Evolutionary conservation across 495 filamentous ascomycete genomes (phyloP), one percentile per base, ranked within the genome.

Genomic region (Halenospora varia): DNA sequence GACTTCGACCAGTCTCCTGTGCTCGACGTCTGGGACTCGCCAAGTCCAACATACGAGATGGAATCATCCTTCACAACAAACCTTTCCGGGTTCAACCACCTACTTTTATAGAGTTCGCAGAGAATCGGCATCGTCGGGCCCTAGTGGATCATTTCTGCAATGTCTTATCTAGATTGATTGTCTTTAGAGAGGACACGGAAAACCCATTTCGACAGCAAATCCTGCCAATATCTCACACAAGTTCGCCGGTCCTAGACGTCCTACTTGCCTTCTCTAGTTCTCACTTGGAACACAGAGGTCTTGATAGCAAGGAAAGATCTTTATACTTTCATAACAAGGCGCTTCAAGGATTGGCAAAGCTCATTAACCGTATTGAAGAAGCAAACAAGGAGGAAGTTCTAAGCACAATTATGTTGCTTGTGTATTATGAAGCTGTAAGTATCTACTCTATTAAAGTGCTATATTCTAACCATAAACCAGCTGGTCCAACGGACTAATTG

Each of bases 351-450:
- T 67, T 86, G 18, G 77, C 78, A 3, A 66, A 70, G 63, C 63
- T 83, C 29, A 83, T 86, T 62, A 73, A 82, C 52, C 72, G 82
- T 20, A 77, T 77, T 53, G 68, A 68, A 22, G 73, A 70, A 53
- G 70, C 72, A 29, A 75, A 76, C 51, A 68, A 75, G 56, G 83
- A 80, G 42, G 82, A 86, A 60, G 70, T 85, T 13, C 66, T 86
- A 19, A 81, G 81, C 1, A 79, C 81, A 10, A 82, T 86, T 48
- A 84, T 86, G 67, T 72, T 86, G 24, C 67, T 86, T 1, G 73
- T 86, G 18, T 86, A 86, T 65, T 86, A 84, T 55, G 82, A 86
- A 76, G 78, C 79, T 29, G 82, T 82, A 54, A 73, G 80, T 71
- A 6, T 35, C 29, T 35, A 6, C 13, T 35, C 29, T 4, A 4